These are phyloP conservation scores for Crithidia mellificae DNA, from an alignment of 208 protist genomes.

Conservation along the genomic window DNA sequence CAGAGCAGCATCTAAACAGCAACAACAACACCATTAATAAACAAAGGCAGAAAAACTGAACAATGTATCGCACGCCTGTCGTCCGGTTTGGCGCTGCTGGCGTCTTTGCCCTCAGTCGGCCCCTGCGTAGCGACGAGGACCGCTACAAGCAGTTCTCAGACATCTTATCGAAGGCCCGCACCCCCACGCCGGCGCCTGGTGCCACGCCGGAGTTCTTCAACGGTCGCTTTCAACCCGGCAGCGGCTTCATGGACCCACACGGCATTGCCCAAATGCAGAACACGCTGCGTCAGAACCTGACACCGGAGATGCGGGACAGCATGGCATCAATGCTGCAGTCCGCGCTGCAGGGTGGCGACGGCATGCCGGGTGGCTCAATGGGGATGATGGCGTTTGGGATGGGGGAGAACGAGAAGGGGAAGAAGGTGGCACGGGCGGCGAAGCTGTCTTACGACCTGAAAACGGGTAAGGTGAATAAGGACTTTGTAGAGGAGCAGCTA, in stretches of 20 bases:
- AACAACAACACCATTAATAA: too few species aligned
- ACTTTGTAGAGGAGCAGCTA: slow-evolving; percentile 86
- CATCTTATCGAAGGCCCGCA: slow-evolving; percentile 53
- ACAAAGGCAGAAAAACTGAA: too few species aligned
- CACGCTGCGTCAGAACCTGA: slow-evolving; percentile 62
- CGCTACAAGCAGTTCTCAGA: slow-evolving; percentile 66
- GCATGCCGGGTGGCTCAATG: slow-evolving; percentile 62
- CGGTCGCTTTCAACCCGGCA: slow-evolving; percentile 68
- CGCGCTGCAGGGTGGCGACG: slow-evolving; percentile 56
- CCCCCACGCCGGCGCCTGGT: slow-evolving; percentile 11
- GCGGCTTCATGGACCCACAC: slow-evolving; percentile 56
- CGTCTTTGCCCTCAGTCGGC: slow-evolving; percentile 1
- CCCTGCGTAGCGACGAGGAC: slow-evolving; percentile 27
- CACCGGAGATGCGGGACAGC: slow-evolving; percentile 84
- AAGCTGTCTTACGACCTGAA: slow-evolving; percentile 79
- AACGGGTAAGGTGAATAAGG: slow-evolving; percentile 81
- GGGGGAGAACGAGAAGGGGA: slow-evolving; percentile 89
- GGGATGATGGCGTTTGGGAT: slow-evolving; percentile 92
- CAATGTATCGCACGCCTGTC: slow-evolving; percentile 25
- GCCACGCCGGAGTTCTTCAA: slow-evolving; percentile 60
- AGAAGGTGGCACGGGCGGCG: slow-evolving; percentile 84
- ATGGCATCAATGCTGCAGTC: slow-evolving; percentile 80
- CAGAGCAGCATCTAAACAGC: too few species aligned
- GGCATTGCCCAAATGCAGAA: slow-evolving; percentile 72
- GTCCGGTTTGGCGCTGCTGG: background rate